Conservation (phyloP, 345 rosid genomes). For the Lepidium sativum region DNA sequence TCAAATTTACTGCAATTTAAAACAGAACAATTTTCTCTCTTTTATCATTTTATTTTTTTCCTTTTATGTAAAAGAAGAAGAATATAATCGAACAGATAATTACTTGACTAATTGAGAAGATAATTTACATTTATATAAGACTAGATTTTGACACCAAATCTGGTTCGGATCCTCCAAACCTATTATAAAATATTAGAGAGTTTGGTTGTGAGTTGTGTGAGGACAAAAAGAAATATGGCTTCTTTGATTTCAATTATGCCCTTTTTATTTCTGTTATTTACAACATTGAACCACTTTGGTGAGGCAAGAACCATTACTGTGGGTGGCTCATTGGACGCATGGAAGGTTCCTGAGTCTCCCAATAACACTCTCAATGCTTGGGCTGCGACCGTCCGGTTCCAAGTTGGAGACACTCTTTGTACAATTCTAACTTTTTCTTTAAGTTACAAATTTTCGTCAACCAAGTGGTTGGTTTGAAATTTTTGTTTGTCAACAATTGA, state of each 20-base stretch:
- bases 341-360: slow-evolving; percentile 44
- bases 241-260: background rate
- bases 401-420: slow-evolving; percentile 40
- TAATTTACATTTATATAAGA: background rate
- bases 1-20: background rate
- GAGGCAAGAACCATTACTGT: slow-evolving; percentile 37
- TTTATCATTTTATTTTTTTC: no score
- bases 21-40: no score
- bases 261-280: slow-evolving; percentile 12
- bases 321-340: slow-evolving; percentile 43
- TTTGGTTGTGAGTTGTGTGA: background rate
- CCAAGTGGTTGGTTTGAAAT: background rate
- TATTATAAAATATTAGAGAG: slow-evolving; percentile 9
- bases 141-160: background rate
- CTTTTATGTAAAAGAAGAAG: background rate
- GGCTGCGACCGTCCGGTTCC: slow-evolving; percentile 32
- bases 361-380: slow-evolving; percentile 28
- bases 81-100: background rate
- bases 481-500: no score
- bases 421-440: slow-evolving; percentile 1
- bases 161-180: background rate
- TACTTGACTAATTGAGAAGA: slow-evolving; percentile 6
- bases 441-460: background rate
- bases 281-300: slow-evolving; percentile 10
- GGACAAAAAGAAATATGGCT: background rate